A percentile compares a stretch with the other conserved stretches of the same genome.
Evolutionary conservation across 2,329 filamentous ascomycete species (phyloP).

Genomic region (Sordariomycetes sp.): DNA sequence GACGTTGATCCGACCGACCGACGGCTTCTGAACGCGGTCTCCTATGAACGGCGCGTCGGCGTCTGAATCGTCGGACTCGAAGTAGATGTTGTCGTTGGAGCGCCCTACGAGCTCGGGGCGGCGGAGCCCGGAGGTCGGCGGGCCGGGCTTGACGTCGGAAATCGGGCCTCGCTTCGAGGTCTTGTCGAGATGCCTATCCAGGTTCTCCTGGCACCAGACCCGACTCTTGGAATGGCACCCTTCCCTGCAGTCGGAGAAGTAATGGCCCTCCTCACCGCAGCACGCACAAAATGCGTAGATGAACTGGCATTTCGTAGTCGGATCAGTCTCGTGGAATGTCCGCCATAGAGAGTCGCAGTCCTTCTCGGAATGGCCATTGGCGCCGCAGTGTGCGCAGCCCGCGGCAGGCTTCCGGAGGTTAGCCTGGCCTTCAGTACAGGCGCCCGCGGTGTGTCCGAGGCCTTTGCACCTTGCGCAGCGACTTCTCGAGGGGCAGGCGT

Average conservation of each 20-base stretch:
- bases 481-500: constrained; percentile 32
- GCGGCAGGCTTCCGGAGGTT: constrained; percentile 21
- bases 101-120: constrained; percentile 1
- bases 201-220: constrained; percentile 39
- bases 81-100: background rate
- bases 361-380: constrained; percentile 40
- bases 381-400: constrained; percentile 47
- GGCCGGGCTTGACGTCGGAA: background rate
- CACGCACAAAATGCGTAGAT: constrained; percentile 40
- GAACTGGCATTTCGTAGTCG: constrained; percentile 27
- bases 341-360: constrained; percentile 49
- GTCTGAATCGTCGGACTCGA: constrained; percentile 3
- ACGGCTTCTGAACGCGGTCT: constrained; percentile 1
- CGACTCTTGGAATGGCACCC: constrained; percentile 15
- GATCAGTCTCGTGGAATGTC: constrained; percentile 22
- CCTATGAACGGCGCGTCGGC: background rate
- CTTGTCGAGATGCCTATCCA: constrained; percentile 19
- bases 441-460: constrained; percentile 38
- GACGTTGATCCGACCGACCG: background rate
- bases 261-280: constrained; percentile 42
- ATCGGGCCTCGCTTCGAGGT: background rate
- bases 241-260: constrained; percentile 37
- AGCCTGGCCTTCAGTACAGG: constrained; percentile 36
- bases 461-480: constrained; percentile 49
- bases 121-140: background rate